These are phyloP conservation scores for Microbotryum saponariae DNA, from an alignment of 1,284 basidiomycete species.

Conservation along the genomic window DNA sequence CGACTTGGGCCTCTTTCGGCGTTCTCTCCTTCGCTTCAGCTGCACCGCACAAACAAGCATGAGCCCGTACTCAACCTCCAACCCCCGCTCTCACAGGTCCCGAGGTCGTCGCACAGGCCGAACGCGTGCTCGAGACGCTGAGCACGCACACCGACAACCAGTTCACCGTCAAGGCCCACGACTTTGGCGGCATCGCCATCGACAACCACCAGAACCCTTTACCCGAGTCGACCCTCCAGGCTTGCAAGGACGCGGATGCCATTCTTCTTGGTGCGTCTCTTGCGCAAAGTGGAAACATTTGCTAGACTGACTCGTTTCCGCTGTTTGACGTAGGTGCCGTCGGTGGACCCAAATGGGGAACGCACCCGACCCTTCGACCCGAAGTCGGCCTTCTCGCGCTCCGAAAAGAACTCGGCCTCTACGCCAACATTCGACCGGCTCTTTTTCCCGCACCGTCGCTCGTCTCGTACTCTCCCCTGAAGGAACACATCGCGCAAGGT, in stretches of 20 bases:
- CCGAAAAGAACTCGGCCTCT: constrained; percentile 86
- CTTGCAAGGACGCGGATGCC: constrained; percentile 81
- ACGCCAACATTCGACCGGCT: constrained; percentile 96
- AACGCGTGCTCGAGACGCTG: constrained; percentile 71
- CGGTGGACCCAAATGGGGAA: constrained; percentile 97
- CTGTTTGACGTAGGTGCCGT: constrained; percentile 61
- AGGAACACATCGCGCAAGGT: constrained; percentile 73
- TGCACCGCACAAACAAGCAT: too few relatives aligned
- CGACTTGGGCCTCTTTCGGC: too few relatives aligned
- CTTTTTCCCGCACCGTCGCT: constrained; percentile 89
- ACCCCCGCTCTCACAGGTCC: constrained; percentile 56
- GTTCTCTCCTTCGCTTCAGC: constrained; percentile 3
- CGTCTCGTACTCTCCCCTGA: constrained; percentile 84
- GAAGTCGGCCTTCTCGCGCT: constrained; percentile 87
- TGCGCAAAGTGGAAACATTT: too few relatives aligned
- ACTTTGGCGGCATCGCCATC: constrained; percentile 91
- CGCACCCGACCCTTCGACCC: constrained; percentile 81
- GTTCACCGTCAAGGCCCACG: constrained; percentile 58
- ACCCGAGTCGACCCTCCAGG: constrained; percentile 74
- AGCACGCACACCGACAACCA: constrained; percentile 61
- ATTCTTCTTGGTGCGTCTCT: constrained; percentile 69
- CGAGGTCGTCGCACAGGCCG: constrained; percentile 83
- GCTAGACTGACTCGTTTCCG: neutral
- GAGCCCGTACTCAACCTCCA: neutral
- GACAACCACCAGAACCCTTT: constrained; percentile 77